These are phyloP conservation scores for Mycena leptocephala DNA, from an alignment of 768 basidiomycete genomes.

Conservation along the genomic window DNA sequence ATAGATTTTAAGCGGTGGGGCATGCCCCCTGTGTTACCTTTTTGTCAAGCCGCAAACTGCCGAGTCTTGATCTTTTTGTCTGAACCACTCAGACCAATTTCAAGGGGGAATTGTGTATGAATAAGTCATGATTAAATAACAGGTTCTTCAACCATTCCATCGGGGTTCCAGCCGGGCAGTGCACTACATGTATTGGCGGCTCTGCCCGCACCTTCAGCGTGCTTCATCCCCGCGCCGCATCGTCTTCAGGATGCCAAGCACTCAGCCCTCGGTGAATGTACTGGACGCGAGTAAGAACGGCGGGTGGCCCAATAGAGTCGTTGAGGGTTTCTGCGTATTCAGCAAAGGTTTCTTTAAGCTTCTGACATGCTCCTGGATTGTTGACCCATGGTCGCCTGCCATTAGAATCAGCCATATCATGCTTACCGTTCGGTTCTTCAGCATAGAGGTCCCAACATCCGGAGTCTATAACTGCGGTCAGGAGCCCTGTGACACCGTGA, in stretches of 20 bases:
- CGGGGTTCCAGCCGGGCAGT: background rate
- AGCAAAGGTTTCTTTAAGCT: background rate
- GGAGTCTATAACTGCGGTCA: background rate
- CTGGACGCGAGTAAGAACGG: background rate
- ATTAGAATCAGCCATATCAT: background rate
- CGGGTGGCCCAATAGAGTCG: background rate
- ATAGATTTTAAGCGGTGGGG: too few relatives aligned
- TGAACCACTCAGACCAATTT: background rate
- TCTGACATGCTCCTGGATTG: background rate
- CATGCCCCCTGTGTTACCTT: too few relatives aligned
- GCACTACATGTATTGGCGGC: background rate
- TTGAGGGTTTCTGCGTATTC: background rate
- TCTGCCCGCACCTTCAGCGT: background rate
- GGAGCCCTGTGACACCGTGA: background rate
- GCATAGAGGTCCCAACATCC: background rate
- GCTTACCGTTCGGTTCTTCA: background rate
- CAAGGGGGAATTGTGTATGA: background rate
- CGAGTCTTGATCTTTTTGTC: background rate
- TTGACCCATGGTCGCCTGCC: background rate
- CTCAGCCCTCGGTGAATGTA: background rate
- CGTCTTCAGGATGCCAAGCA: background rate
- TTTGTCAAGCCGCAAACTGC: background rate
- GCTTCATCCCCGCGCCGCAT: background rate
- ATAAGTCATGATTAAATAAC: background rate
- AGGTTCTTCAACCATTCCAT: background rate